Evolutionary conservation across 2,329 filamentous ascomycete genomes (phyloP).

Genomic region (Fusarium agapanthi): DNA sequence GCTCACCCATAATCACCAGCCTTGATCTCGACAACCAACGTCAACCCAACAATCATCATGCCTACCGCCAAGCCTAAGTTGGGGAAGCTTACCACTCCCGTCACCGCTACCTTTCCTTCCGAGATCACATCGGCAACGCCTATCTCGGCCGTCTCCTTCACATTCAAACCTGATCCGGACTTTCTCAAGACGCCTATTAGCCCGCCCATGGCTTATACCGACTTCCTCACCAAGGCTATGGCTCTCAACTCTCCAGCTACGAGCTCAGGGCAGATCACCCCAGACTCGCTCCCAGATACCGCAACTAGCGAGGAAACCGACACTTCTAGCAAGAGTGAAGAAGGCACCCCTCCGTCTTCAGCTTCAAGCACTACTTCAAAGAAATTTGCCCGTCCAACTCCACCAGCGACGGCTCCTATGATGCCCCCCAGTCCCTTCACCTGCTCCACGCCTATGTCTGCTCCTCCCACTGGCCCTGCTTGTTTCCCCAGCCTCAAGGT

Average conservation of each 20-base stretch:
- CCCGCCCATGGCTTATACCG: slow-evolving; percentile 87
- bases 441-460: slow-evolving; percentile 62
- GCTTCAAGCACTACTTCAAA: slow-evolving; percentile 50
- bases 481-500: slow-evolving; percentile 76
- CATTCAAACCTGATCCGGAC: slow-evolving; percentile 54
- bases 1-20: slow-evolving; percentile 23
- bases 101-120: slow-evolving; percentile 70
- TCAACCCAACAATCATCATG: slow-evolving; percentile 51
- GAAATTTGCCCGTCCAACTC: slow-evolving; percentile 34
- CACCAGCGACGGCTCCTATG: slow-evolving; percentile 50
- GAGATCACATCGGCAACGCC: slow-evolving; percentile 73
- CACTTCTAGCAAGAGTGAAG: slow-evolving; percentile 65
- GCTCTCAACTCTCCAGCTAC: slow-evolving; percentile 75
- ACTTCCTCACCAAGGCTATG: slow-evolving; percentile 85
- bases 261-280: slow-evolving; percentile 59
- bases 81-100: slow-evolving; percentile 68
- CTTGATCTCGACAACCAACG: slow-evolving; percentile 10
- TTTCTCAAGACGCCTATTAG: slow-evolving; percentile 91
- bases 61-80: slow-evolving; percentile 66
- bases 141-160: slow-evolving; percentile 58
- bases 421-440: slow-evolving; percentile 62
- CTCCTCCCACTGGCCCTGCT: slow-evolving; percentile 68
- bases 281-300: slow-evolving; percentile 62
- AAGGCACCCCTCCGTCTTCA: slow-evolving; percentile 58
- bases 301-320: slow-evolving; percentile 65